Conservation (phyloP, 2,329 filamentous ascomycete genomes). For the Pyricularia pennisetigena region DNA sequence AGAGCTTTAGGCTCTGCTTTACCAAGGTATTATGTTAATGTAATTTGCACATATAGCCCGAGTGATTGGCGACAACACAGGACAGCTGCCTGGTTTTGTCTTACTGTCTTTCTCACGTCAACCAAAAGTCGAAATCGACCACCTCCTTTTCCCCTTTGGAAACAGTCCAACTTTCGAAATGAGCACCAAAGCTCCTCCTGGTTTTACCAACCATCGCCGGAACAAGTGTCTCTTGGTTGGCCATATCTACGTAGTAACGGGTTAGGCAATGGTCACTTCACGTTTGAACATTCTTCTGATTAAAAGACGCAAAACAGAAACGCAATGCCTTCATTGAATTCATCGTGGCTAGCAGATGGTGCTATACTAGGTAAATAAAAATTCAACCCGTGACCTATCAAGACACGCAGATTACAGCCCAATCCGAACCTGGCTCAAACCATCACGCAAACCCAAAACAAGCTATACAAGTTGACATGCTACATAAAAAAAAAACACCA, state of each 20-base stretch:
- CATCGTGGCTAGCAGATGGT: not conserved
- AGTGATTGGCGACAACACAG: not conserved
- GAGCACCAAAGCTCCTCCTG: no score
- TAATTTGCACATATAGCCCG: not conserved
- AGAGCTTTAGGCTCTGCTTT: not conserved
- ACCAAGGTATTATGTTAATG: not conserved
- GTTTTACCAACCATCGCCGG: no score
- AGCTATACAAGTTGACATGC: not conserved
- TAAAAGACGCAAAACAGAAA: no score
- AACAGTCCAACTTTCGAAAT: not conserved
- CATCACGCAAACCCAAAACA: not conserved
- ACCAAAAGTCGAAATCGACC: not conserved
- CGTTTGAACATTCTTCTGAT: no score
- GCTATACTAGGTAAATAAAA: not conserved
- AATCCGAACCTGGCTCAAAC: not conserved
- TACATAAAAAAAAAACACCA: not conserved
- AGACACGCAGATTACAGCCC: not conserved
- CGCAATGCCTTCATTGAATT: not conserved
- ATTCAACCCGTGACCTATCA: not conserved
- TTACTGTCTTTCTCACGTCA: not conserved
- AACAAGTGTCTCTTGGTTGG: no score
- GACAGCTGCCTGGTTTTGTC: not conserved
- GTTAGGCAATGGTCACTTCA: not conserved
- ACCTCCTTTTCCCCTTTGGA: not conserved
- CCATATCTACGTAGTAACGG: not conserved